phyloP scores from a whole-genome alignment of 164 flowering plant species.

The Kingdonia uniflora region DNA sequence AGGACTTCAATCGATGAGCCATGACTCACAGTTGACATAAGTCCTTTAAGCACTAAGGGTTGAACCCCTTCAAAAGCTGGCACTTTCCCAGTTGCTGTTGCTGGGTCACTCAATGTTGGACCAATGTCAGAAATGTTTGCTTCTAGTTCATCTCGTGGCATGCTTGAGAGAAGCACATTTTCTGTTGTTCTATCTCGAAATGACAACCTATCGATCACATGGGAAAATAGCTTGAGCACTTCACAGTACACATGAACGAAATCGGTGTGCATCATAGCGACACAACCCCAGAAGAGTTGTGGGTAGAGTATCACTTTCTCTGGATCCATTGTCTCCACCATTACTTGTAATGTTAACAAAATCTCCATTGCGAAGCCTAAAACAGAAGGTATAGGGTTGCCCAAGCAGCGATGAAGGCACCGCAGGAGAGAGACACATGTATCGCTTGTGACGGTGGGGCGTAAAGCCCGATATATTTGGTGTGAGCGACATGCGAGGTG shows the following conservation, averaged over 20 bases:
- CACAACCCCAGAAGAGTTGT: constrained; percentile 99
- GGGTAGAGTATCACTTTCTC: constrained; percentile 98
- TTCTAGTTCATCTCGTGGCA: constrained; percentile 93
- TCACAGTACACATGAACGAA: constrained; percentile 95
- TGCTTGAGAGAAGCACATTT: constrained; percentile 94
- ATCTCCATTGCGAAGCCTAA: constrained; percentile 93
- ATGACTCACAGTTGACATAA: constrained; percentile 87
- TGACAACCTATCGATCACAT: constrained; percentile 79
- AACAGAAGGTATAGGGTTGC: constrained; percentile 84
- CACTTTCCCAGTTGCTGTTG: constrained; percentile 47
- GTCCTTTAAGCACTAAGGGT: constrained; percentile 96
- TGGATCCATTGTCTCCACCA: constrained; percentile 99
- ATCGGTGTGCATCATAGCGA: constrained; percentile 99
- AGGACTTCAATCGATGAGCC: constrained; percentile 81
- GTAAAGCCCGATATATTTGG: constrained; percentile 91
- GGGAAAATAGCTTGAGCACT: constrained; percentile 92
- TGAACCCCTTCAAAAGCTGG: constrained; percentile 95
- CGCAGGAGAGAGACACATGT: constrained; percentile 90
- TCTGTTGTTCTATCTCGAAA: constrained; percentile 87
- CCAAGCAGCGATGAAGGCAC: constrained; percentile 87
- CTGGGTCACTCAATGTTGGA: constrained; percentile 39
- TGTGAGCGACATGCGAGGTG: constrained; percentile 98
- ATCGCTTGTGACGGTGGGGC: constrained; percentile 90
- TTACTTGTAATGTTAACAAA: constrained; percentile 84
- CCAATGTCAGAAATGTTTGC: constrained; percentile 23